Conservation (phyloP, 345 rosid species). For the Cardamine resedifolia region DNA sequence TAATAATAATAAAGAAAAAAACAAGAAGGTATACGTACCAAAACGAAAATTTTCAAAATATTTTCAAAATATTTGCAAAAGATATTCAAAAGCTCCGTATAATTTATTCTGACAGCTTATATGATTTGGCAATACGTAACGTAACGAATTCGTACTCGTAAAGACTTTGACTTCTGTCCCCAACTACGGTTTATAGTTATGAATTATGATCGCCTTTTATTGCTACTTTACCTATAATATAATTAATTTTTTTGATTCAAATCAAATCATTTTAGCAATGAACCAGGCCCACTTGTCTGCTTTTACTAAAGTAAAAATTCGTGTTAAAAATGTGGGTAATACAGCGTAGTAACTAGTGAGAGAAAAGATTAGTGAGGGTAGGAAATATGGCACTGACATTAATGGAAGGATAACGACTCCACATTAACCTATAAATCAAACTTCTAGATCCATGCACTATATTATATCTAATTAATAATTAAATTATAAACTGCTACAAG, state of each 20-base stretch:
- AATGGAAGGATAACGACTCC: constrained; percentile 34
- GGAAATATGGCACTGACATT: constrained; percentile 36
- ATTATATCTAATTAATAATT: neutral
- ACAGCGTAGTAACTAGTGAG: constrained; percentile 14
- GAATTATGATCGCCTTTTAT: neutral
- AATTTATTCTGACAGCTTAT: constrained; percentile 16
- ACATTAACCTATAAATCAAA: constrained; percentile 24
- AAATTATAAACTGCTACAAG: neutral
- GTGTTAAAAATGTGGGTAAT: constrained; percentile 3
- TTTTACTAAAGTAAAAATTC: neutral
- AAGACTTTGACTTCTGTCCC: constrained; percentile 25
- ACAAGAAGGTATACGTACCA: neutral
- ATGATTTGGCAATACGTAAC: constrained; percentile 30
- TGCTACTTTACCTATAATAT: neutral
- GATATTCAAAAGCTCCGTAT: neutral
- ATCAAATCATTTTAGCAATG: neutral
- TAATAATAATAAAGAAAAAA: neutral
- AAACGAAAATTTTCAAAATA: neutral
- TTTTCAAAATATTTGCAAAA: neutral
- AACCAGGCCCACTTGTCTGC: neutral
- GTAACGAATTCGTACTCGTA: neutral
- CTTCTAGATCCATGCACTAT: constrained; percentile 27
- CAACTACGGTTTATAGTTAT: constrained; percentile 1
- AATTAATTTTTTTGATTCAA: neutral
- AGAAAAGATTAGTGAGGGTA: constrained; percentile 27